Percentiles rank a stretch among this genome's conserved stretches.
phyloP scores from a whole-genome alignment of 192 early-diverging fungal species.

The Haplosporangium gracile region DNA sequence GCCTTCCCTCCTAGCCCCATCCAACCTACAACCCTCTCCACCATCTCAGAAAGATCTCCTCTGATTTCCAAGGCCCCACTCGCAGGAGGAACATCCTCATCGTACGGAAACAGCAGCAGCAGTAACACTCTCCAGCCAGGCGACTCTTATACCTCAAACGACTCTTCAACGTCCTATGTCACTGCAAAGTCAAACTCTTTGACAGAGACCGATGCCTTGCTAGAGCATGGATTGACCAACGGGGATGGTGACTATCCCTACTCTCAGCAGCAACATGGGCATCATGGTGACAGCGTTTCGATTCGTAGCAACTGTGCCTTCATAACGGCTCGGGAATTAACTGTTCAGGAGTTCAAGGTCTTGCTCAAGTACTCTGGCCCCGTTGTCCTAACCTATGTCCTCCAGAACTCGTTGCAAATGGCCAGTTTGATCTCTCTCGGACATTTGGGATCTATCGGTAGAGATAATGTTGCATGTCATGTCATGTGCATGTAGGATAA shows the following conservation, averaged over 20 bases:
- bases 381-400: constrained; percentile 67
- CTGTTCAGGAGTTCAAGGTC: constrained; percentile 22
- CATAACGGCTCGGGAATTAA: constrained; percentile 8
- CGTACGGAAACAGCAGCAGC: not conserved
- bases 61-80: constrained; percentile 16
- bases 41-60: constrained; percentile 21
- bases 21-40: not conserved
- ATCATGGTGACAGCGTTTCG: not conserved
- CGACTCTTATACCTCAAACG: constrained; percentile 12
- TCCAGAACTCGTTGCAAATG: constrained; percentile 75
- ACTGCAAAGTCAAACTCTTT: not conserved
- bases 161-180: constrained; percentile 1
- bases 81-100: not conserved
- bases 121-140: not conserved
- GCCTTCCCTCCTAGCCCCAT: constrained; percentile 19
- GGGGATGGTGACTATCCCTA: not conserved
- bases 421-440: constrained; percentile 73
- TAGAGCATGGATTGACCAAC: not conserved
- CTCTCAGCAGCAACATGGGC: not conserved
- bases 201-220: not conserved
- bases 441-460: constrained; percentile 59
- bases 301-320: constrained; percentile 8
- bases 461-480: not conserved
- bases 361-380: constrained; percentile 58
- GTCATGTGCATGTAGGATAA: not conserved